These are phyloP conservation scores for Bacterosira constricta DNA, from an alignment of 108 stramenopile genomes.

Conservation along the genomic window DNA sequence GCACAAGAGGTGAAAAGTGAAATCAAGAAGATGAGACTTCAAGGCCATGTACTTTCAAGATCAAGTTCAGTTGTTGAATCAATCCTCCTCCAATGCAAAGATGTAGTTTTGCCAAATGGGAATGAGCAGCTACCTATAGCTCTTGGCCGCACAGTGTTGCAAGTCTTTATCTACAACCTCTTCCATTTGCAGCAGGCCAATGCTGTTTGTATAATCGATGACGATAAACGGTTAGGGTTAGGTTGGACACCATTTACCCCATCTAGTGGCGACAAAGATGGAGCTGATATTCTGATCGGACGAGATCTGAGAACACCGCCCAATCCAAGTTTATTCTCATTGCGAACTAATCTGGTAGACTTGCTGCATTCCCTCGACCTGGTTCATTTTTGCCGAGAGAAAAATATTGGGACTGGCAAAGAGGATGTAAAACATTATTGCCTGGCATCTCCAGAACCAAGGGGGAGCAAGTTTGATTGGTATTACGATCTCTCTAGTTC, in stretches of 20 bases:
- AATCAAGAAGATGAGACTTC: not conserved
- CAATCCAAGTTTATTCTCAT: slow-evolving; percentile 6
- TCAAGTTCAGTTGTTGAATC: not conserved
- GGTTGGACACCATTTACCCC: slow-evolving; percentile 10
- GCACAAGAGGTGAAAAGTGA: not conserved
- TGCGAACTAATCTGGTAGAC: slow-evolving; percentile 15
- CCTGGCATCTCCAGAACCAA: not conserved
- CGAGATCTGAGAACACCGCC: slow-evolving; percentile 25
- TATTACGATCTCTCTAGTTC: slow-evolving; percentile 23
- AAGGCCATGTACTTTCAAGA: not conserved
- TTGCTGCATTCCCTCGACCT: slow-evolving; percentile 6
- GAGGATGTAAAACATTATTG: not conserved
- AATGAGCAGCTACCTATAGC: slow-evolving; percentile 1
- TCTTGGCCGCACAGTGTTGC: slow-evolving; percentile 3
- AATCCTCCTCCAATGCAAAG: not conserved
- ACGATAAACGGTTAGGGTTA: slow-evolving; percentile 12
- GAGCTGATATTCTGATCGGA: not conserved
- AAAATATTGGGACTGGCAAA: no score
- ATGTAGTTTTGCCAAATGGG: not conserved
- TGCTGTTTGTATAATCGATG: slow-evolving; percentile 10
- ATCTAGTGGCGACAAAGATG: not conserved
- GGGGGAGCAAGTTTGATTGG: slow-evolving; percentile 5
- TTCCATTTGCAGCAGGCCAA: not conserved
- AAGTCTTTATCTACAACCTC: slow-evolving; percentile 13
- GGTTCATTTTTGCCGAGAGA: not conserved